phyloP scores from a whole-genome alignment of 139 green algal species.

The Diplosphaera chodatii region DNA sequence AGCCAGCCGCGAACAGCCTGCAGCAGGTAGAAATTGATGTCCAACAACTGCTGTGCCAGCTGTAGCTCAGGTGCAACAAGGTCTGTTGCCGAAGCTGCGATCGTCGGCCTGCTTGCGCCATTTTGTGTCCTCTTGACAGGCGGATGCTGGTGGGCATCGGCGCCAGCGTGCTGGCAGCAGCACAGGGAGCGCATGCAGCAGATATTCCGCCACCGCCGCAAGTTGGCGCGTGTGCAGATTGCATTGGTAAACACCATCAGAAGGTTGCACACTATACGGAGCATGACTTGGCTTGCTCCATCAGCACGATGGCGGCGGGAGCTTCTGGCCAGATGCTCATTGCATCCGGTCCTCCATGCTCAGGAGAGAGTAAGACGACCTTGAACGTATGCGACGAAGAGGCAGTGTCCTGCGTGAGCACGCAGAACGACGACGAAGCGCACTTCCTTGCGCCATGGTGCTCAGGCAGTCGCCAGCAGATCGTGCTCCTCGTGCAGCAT shows the following conservation, averaged over 20 bases:
- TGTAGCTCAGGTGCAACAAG: too few relatives aligned
- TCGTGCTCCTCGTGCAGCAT: too few relatives aligned
- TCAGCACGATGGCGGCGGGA: too few relatives aligned
- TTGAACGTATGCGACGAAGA: constrained; percentile 37
- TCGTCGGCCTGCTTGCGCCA: too few relatives aligned
- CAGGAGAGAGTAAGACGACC: constrained; percentile 29
- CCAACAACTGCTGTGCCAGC: too few relatives aligned
- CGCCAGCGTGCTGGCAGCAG: background rate
- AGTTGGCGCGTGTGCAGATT: constrained; percentile 35
- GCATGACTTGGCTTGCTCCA: too few relatives aligned
- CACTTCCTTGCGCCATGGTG: constrained; percentile 46
- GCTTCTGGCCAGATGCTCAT: too few relatives aligned
- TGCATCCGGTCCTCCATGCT: background rate
- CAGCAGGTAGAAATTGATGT: too few relatives aligned
- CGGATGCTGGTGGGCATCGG: background rate
- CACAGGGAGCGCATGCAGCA: background rate
- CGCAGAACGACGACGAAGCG: constrained; percentile 41
- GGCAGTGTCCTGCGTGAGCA: constrained; percentile 28
- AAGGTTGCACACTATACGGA: too few relatives aligned
- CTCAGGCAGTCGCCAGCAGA: too few relatives aligned
- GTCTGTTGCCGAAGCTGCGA: too few relatives aligned
- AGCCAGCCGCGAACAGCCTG: too few relatives aligned
- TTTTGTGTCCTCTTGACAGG: background rate
- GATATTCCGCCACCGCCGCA: constrained; percentile 6
- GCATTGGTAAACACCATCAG: constrained; percentile 26